These are phyloP conservation scores for Ganoderma resinaceum DNA, from an alignment of 1,284 basidiomycete genomes.

Conservation along the genomic window DNA sequence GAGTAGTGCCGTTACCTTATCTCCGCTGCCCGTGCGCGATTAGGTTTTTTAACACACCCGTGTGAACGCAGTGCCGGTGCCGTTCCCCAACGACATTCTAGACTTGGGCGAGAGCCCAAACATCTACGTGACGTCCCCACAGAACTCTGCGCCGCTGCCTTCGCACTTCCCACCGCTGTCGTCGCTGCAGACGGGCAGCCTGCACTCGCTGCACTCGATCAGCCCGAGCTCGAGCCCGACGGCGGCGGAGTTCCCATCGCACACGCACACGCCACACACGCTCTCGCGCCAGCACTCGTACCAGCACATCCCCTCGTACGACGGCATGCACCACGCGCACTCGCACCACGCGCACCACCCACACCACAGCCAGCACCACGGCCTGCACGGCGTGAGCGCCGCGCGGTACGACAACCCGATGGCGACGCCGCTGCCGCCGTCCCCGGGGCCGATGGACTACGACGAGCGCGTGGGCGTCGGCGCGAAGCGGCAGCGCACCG, in stretches of 20 bases:
- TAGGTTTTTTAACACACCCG: constrained; percentile 2
- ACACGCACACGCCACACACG: constrained; percentile 45
- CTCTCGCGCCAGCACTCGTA: constrained; percentile 44
- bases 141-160: constrained; percentile 44
- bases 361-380: constrained; percentile 30
- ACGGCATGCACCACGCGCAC: constrained; percentile 6
- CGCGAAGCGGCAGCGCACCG: constrained; percentile 47
- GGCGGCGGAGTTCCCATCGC: constrained; percentile 61
- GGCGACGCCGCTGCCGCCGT: constrained; percentile 41
- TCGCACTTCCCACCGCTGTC: constrained; percentile 40
- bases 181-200: constrained; percentile 37
- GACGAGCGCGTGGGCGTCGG: constrained; percentile 39
- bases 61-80: constrained; percentile 54
- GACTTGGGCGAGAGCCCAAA: constrained; percentile 63
- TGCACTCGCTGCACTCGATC: constrained; percentile 48
- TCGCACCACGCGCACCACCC: constrained; percentile 23
- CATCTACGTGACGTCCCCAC: constrained; percentile 75
- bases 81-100: constrained; percentile 67
- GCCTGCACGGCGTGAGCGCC: constrained; percentile 32
- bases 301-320: constrained; percentile 7
- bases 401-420: constrained; percentile 40
- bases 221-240: constrained; percentile 73
- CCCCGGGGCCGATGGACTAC: constrained; percentile 42
- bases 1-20: constrained; percentile 42
- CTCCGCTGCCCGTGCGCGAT: not conserved